Conservation (phyloP, 164 flowering plant species). For the Kalanchoe fedtschenkoi region DNA sequence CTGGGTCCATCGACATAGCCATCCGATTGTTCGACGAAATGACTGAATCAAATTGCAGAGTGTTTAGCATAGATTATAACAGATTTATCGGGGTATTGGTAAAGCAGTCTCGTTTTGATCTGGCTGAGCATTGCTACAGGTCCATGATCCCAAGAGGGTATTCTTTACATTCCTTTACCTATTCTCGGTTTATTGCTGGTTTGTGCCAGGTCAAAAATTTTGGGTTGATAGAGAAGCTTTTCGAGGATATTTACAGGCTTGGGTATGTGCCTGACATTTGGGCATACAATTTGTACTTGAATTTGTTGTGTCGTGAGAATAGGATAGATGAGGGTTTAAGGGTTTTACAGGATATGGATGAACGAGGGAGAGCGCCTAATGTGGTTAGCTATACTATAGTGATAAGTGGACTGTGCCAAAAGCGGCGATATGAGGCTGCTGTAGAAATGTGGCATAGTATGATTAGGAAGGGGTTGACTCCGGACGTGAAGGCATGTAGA, state of each 20-base stretch:
- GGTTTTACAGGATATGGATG: conserved; percentile 41
- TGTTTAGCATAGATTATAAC: conserved; percentile 76
- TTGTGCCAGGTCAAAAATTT: conserved; percentile 57
- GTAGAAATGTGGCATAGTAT: conserved; percentile 61
- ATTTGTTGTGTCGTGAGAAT: conserved; percentile 51
- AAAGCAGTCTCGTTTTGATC: conserved; percentile 43
- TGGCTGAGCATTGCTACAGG: conserved; percentile 58
- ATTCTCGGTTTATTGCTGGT: conserved; percentile 71
- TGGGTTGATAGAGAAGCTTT: conserved; percentile 33
- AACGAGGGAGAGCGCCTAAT: conserved; percentile 65
- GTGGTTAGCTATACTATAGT: conserved; percentile 71
- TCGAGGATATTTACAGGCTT: conserved; percentile 56
- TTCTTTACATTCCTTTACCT: conserved; percentile 66
- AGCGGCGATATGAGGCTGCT: conserved; percentile 35
- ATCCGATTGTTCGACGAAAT: conserved; percentile 70
- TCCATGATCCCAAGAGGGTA: conserved; percentile 51
- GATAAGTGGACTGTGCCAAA: conserved; percentile 53
- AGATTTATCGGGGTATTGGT: conserved; percentile 77
- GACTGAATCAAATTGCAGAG: conserved; percentile 65
- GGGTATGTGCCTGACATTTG: conserved; percentile 63
- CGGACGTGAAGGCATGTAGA: conserved; percentile 64
- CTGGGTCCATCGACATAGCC: conserved; percentile 59
- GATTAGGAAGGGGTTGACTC: conserved; percentile 40
- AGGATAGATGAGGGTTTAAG: conserved; percentile 42
- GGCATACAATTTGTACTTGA: conserved; percentile 67